A percentile compares a stretch with the other conserved stretches of the same genome.
Evolutionary conservation across 2,329 filamentous ascomycete species (phyloP).

Genomic region (Pyricularia grisea): DNA sequence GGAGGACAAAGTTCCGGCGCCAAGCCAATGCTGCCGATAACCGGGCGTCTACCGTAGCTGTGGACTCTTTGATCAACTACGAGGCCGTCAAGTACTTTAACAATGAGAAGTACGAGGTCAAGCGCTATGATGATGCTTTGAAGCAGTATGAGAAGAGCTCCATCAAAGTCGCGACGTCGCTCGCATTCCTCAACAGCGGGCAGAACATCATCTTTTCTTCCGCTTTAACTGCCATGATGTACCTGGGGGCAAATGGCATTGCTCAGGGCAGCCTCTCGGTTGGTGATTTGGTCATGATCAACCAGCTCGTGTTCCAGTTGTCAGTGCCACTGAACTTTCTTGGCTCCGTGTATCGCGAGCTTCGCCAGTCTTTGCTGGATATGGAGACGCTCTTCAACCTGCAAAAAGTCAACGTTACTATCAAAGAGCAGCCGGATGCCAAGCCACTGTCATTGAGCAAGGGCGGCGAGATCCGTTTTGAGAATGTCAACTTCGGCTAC

Average conservation of each 20-base stretch:
- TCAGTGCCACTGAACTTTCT: conserved; percentile 96
- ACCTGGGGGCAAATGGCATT: conserved; percentile 84
- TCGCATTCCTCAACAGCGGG: conserved; percentile 86
- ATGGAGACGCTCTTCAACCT: conserved; percentile 98
- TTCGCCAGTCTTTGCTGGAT: conserved; percentile 87
- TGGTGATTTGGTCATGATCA: conserved; percentile 96
- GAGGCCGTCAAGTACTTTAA: conserved; percentile 99
- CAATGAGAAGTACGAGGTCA: conserved; percentile 92
- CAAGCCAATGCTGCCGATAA: conserved; percentile 96
- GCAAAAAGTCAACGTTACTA: conserved; percentile 87
- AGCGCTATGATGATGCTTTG: conserved; percentile 80
- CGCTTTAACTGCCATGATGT: conserved; percentile 96
- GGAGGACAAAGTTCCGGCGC: conserved; percentile 92
- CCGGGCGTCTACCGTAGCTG: conserved; percentile 85
- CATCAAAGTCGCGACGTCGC: conserved; percentile 91
- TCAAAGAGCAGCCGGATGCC: conserved; percentile 69
- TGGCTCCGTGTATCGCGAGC: conserved; percentile 93
- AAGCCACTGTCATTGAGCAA: conserved; percentile 60
- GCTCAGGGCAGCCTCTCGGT: conserved; percentile 75
- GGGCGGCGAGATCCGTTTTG: conserved; percentile 86
- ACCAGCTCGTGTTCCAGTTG: conserved; percentile 96
- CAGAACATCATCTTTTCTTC: conserved; percentile 97
- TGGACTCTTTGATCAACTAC: conserved; percentile 97
- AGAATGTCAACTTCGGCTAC: conserved; percentile 94
- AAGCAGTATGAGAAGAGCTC: conserved; percentile 84